phyloP scores from a whole-genome alignment of 495 filamentous ascomycete species.

The Aspergillus campestris region DNA sequence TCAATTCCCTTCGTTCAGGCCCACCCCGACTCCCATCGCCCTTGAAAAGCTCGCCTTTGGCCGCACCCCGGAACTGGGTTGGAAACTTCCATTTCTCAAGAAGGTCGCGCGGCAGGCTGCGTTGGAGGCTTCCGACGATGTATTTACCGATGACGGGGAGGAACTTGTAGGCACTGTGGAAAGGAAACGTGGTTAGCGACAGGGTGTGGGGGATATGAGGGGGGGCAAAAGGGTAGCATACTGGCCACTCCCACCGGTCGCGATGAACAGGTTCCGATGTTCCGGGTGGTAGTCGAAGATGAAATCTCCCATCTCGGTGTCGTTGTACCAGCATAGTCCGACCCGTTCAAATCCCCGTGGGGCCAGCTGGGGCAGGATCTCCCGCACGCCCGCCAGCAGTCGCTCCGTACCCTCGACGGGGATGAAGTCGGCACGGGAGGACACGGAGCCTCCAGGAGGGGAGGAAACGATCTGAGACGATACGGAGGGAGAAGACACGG shows the following conservation, averaged over 20 bases:
- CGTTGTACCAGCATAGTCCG: slow-evolving; percentile 78
- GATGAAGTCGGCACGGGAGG: slow-evolving; percentile 22
- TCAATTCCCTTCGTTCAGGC: slow-evolving; percentile 22
- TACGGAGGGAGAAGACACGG: slow-evolving; percentile 4
- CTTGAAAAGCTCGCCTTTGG: slow-evolving; percentile 17
- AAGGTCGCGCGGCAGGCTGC: slow-evolving; percentile 23
- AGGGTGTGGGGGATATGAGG: neutral
- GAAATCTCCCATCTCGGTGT: slow-evolving; percentile 68
- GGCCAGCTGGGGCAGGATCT: slow-evolving; percentile 50
- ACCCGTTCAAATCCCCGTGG: slow-evolving; percentile 53
- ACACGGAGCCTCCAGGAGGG: slow-evolving; percentile 14
- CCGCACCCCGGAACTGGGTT: slow-evolving; percentile 15
- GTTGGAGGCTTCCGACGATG: slow-evolving; percentile 30
- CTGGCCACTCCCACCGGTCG: slow-evolving; percentile 73
- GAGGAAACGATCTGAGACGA: slow-evolving; percentile 13
- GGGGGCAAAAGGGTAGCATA: slow-evolving; percentile 10
- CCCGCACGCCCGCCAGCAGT: slow-evolving; percentile 45
- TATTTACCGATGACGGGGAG: slow-evolving; percentile 41
- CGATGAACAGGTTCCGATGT: slow-evolving; percentile 57
- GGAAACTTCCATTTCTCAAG: slow-evolving; percentile 30
- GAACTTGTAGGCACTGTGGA: slow-evolving; percentile 36
- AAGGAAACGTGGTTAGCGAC: neutral
- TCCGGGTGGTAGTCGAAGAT: slow-evolving; percentile 63
- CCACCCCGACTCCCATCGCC: slow-evolving; percentile 28
- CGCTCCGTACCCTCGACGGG: slow-evolving; percentile 50